Base-by-base conservation (phyloP, 805 yeast genomes). In the Pichia heedii region DNA sequence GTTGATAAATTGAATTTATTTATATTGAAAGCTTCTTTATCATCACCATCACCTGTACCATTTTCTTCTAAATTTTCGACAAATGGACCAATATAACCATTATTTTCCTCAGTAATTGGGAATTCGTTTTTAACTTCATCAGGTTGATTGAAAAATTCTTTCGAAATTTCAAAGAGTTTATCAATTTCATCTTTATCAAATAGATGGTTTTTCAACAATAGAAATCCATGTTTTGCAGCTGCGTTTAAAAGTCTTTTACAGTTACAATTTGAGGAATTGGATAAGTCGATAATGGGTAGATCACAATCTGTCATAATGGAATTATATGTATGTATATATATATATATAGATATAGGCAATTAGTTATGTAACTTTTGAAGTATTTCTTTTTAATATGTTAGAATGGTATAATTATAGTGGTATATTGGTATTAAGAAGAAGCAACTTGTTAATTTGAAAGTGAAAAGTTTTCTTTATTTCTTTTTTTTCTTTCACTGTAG, bases 1-100 rank as follows among this genome's bases (percentile, higher is more conserved):
- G 71, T 67, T n/a, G 53, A 46, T 40, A 75, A 69, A 52, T 75
- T 60, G 48, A 79, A 66, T 21, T 63, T 57, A 26, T 78, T 76
- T 52, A 81, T 73, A 54, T 84, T 83, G 62, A 78, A 74, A 0
- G 82, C 85, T 56, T 79, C 83, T 52, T 79, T 79, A 33, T 79
- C 81, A 56, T 79, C 84, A 5, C 81, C 81, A 24, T 56, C 52
- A 8, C 50, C 45, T 35, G 54, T 53, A 33, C 50, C 52, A 41
- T 43, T 48, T 40, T 52, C 54, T 30, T 56, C 56, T 30, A 58
- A 48, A 56, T 72, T 54, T 57, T 70, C 52, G 57, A 67, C 51
- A 51, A 73, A 50, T 60, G 70, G 41, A 11, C 59, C 54, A n/a
- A 73, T 66, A 51, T 73, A 73, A 2, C 77, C 77, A 50, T 66